phyloP scores from a whole-genome alignment of 2,329 filamentous ascomycete species.

The Ceratocystis papillata region DNA sequence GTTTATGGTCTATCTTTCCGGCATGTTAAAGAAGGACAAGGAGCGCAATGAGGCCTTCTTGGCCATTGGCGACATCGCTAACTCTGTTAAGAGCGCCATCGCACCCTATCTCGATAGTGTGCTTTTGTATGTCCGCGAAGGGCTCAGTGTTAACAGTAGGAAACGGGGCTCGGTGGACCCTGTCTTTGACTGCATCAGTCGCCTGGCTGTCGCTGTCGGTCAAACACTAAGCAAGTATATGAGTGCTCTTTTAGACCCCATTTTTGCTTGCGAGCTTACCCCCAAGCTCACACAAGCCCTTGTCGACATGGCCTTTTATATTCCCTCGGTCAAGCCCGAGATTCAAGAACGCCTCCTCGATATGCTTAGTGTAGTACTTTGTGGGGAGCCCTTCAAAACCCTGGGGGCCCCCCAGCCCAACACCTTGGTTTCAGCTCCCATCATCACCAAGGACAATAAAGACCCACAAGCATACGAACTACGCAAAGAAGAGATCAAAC shows the following conservation, averaged over 20 bases:
- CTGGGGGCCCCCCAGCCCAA: conserved; percentile 79
- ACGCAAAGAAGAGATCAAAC: conserved; percentile 74
- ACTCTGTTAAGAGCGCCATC: conserved; percentile 90
- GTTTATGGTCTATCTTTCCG: conserved; percentile 93
- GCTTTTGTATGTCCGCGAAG: conserved; percentile 84
- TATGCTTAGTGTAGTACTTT: conserved; percentile 87
- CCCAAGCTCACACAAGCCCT: conserved; percentile 89
- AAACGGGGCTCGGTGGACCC: conserved; percentile 58
- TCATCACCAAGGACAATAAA: conserved; percentile 78
- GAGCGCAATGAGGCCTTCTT: conserved; percentile 90
- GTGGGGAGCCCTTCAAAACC: conserved; percentile 82
- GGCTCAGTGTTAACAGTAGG: conserved; percentile 66
- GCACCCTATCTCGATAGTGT: conserved; percentile 92
- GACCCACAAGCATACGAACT: conserved; percentile 72
- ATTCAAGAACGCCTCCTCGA: conserved; percentile 92
- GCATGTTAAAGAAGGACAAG: conserved; percentile 88
- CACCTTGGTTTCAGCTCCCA: conserved; percentile 66
- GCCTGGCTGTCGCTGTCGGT: conserved; percentile 86
- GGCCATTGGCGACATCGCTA: conserved; percentile 90
- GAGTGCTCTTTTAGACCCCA: conserved; percentile 86
- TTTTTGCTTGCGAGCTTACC: conserved; percentile 91
- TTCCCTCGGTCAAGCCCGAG: conserved; percentile 80
- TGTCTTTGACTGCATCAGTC: conserved; percentile 95
- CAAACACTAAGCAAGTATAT: conserved; percentile 98
- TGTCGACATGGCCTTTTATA: conserved; percentile 98